Base-by-base conservation (phyloP, 1,139 yeast genomes). In the Debaryomycetaceae sp. region DNA sequence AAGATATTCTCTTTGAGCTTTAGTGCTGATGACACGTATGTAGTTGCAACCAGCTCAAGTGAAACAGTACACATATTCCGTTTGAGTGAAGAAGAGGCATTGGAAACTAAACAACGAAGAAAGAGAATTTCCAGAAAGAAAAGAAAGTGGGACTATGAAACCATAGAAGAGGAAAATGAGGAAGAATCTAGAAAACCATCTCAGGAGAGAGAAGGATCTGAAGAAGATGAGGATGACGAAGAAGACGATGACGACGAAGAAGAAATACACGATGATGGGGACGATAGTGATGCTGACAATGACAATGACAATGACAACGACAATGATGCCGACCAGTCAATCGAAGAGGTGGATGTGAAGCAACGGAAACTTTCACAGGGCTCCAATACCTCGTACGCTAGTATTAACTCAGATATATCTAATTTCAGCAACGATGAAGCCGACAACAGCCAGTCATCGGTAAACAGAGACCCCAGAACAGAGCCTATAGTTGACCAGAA, bases 51-150 rank as follows among this genome's bases (percentile, higher is more conserved):
- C 19, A 84, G 95, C 34, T 86, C 97, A 1, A 87, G 96, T 28
- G 95, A 87, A 43, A 92, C 98, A 0, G 95, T 92, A 11, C 98
- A 92, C 59, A 80, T 92, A 17, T 92, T 92, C 69, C 75, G 89
- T 43, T 59, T 85, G 33, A 83, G 86, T 0, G 81, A 75, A 45
- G 81, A 77, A 31, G 83, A 78, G 55, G 72, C 80, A 0, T 63
- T 76, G 37, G 73, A 63, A 31, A 67, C 53, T 37, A 71, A 70
- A 48, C 75, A 69, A 40, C 63, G 59, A 41, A 55, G 59, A 37
- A 66, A 63, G 39, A 53, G 56, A 33, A 53, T 54, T 32, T 54
- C 52, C 17, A 50, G 52, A 32, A 59, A 46, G 34, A 52, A 41
- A 35, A 16, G 35, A 13, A 49, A 49, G 41, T 55, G 55, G n/a